phyloP scores from a whole-genome alignment of 345 rosid genomes.

The Salix viminalis region DNA sequence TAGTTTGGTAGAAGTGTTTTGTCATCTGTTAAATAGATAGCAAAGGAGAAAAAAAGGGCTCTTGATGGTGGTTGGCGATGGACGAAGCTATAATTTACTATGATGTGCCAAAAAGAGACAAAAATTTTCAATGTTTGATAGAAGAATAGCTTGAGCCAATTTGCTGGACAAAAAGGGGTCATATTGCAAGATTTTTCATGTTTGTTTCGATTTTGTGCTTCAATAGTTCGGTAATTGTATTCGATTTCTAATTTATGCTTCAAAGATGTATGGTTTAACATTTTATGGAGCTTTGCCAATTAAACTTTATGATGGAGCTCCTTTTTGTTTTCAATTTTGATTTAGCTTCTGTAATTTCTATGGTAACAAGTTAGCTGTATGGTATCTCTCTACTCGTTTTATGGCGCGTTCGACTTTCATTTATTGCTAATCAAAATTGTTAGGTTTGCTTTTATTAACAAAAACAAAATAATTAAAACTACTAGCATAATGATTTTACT shows the following conservation, averaged over 20 bases:
- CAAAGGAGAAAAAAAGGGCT: not conserved
- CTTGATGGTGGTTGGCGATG: not conserved
- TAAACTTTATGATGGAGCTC: not conserved
- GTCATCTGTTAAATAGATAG: not conserved
- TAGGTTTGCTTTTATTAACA: too few relatives aligned
- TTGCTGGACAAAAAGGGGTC: not conserved
- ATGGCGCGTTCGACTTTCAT: too few relatives aligned
- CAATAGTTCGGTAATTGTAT: not conserved
- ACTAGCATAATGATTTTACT: too few relatives aligned
- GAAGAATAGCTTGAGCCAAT: not conserved
- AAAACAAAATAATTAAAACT: too few relatives aligned
- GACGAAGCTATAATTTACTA: not conserved
- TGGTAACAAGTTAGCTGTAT: too few relatives aligned
- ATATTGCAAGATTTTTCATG: not conserved
- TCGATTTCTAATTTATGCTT: not conserved
- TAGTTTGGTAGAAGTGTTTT: not conserved
- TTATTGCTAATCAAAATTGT: too few relatives aligned
- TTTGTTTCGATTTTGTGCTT: not conserved
- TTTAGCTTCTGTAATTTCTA: not conserved
- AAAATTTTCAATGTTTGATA: not conserved
- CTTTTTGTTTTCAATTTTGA: not conserved
- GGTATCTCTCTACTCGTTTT: too few relatives aligned
- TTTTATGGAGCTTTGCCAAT: not conserved
- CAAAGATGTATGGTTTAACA: not conserved
- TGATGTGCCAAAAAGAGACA: not conserved